Conservation (phyloP, 139 green algal genomes). For the Zygnema cylindricum region DNA sequence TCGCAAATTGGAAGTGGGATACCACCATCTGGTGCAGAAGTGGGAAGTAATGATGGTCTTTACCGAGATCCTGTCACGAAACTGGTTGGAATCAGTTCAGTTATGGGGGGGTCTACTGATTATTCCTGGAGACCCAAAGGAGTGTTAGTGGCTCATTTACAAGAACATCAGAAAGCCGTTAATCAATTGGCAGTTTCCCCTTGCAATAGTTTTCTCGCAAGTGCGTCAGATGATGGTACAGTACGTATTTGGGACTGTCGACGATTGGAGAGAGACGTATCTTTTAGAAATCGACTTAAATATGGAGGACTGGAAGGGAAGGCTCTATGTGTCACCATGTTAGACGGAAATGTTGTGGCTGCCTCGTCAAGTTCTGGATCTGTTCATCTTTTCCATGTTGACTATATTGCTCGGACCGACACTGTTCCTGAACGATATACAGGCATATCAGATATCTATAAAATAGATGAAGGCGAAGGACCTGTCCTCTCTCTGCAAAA, state of each 20-base stretch:
- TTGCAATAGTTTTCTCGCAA: slow-evolving; percentile 80
- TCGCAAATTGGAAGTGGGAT: background rate
- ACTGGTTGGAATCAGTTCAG: background rate
- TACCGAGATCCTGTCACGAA: background rate
- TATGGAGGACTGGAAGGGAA: slow-evolving; percentile 67
- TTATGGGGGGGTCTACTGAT: background rate
- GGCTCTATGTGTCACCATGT: slow-evolving; percentile 7
- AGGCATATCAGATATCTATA: slow-evolving; percentile 17
- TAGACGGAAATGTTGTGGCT: slow-evolving; percentile 12
- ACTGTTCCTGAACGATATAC: background rate
- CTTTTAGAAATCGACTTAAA: slow-evolving; percentile 82
- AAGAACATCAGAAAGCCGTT: slow-evolving; percentile 82
- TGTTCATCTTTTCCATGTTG: slow-evolving; percentile 48
- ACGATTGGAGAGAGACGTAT: slow-evolving; percentile 85
- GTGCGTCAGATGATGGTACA: slow-evolving; percentile 75
- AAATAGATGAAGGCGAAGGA: background rate
- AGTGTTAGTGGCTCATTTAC: slow-evolving; percentile 87
- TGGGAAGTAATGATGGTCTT: background rate
- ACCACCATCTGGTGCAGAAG: background rate
- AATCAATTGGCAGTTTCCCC: slow-evolving; percentile 74
- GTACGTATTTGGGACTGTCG: slow-evolving; percentile 87
- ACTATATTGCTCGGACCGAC: slow-evolving; percentile 32
- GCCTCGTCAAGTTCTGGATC: background rate
- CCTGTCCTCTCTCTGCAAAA: background rate
- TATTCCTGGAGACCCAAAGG: slow-evolving; percentile 82